Conservation (phyloP, 129 eudicot genomes). For the Flaveria ramosissima region DNA sequence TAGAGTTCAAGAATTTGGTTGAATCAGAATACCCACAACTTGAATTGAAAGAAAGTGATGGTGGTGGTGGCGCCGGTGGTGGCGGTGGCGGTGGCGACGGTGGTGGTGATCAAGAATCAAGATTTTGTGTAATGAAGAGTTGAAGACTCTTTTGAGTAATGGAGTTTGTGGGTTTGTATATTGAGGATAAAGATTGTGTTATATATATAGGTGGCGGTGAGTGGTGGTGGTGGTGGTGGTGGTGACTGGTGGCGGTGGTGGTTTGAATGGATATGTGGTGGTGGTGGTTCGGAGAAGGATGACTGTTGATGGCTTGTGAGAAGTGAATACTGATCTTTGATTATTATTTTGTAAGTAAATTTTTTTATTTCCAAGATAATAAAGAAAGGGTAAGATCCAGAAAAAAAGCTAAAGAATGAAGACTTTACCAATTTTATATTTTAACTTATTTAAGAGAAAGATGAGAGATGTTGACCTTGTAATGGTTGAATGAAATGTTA, state of each 20-base stretch:
- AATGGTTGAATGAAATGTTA: too few species aligned
- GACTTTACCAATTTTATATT: constrained; percentile 2
- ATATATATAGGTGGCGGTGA: neutral
- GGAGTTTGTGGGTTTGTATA: neutral
- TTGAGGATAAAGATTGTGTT: neutral
- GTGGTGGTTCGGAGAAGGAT: constrained; percentile 15
- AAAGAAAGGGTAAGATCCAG: constrained; percentile 21
- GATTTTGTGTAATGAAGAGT: neutral
- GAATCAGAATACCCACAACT: too few species aligned
- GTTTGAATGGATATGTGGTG: neutral
- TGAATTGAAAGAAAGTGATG: too few species aligned
- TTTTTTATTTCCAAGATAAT: constrained; percentile 1
- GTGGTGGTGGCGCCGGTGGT: too few species aligned
- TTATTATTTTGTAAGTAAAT: constrained; percentile 2
- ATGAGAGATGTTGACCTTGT: too few species aligned
- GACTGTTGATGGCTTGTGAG: constrained; percentile 5
- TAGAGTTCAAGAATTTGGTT: too few species aligned
- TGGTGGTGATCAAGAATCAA: too few species aligned
- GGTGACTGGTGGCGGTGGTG: constrained; percentile 6
- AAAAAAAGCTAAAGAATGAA: constrained; percentile 18
- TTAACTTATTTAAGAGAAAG: neutral
- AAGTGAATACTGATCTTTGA: constrained; percentile 14
- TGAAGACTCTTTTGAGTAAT: neutral
- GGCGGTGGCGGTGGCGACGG: too few species aligned
- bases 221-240: constrained; percentile 12